Base-by-base conservation (phyloP, 495 filamentous ascomycete genomes). In the Penicillium fimorum region DNA sequence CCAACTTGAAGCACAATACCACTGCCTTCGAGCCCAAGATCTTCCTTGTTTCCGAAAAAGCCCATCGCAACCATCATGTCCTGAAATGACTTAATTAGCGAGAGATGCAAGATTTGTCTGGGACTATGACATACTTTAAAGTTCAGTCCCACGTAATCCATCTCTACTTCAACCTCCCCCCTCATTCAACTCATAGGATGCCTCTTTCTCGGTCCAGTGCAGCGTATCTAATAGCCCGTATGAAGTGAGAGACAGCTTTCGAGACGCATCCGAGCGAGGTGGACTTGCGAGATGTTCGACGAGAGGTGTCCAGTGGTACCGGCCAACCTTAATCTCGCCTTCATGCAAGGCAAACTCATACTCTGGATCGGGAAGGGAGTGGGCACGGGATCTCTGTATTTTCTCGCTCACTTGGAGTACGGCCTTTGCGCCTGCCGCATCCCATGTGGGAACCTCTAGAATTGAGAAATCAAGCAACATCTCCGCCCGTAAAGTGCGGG, bases 401-500 rank as follows among this genome's bases (percentile, higher is more conserved):
- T 68, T 63, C 4, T 57, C 17, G 18, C 64, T 66, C 2, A 69
- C 51, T 33, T 69, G 32, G 0, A 62, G 13, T 5, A 65, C 45
- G 3, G 58, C 41, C 2, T 59, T 24, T 8, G 62, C 32, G 5
- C 62, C 18, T 2, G n/a, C 35, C 0, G n/a, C 8, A 24, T 68
- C 55, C 15, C 71, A 47, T 5, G 46, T 20, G 4, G 78, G 70
- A 7, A 77, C 18, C 58, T 83, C 79, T 5, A 76, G 57, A 0
- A 73, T 76, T 4, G 66, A 67, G 42, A 81, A 67, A 17, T 76
- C 56, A 0, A 72, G 50, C 1, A 56, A 13, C 7, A 74, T 22
- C 59, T 82, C 79, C 0, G 58, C 50, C 3, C 79, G 72, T 0
- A 78, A 43, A 7, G 74, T 73, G 10, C 80, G 63, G 3, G 72